Conservation (phyloP, 176 grass and related monocot species). For the Rhipidocladum racemiflorum region DNA sequence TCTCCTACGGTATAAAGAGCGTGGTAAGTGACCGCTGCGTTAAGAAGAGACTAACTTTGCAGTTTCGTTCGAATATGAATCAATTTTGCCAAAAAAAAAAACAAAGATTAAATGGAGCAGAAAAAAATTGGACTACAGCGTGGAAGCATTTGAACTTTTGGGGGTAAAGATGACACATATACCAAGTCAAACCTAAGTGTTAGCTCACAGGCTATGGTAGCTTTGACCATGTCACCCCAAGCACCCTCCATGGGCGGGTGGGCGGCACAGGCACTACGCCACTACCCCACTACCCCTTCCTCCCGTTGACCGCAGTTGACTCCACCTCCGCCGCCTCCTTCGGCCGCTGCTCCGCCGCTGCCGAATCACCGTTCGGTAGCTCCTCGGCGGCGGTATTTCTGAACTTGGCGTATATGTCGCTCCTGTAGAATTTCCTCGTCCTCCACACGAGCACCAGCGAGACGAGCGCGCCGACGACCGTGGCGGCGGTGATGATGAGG, state of each 20-base stretch:
- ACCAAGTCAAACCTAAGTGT: background rate
- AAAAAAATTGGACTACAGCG: no score
- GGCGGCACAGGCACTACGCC: no score
- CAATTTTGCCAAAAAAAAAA: no score
- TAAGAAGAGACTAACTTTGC: no score
- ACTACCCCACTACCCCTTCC: background rate
- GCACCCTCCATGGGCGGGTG: background rate
- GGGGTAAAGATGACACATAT: no score
- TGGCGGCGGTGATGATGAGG: constrained; percentile 59
- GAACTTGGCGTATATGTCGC: constrained; percentile 66
- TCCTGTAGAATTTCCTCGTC: constrained; percentile 56
- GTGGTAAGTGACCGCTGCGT: no score
- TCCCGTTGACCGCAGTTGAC: constrained; percentile 11
- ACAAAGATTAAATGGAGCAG: no score
- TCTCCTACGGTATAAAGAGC: no score
- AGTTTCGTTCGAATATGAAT: no score
- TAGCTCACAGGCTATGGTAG: background rate
- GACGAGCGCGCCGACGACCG: constrained; percentile 45
- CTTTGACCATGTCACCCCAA: background rate
- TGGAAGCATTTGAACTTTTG: no score
- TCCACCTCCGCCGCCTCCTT: background rate
- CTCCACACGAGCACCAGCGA: constrained; percentile 59
- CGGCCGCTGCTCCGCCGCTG: background rate
- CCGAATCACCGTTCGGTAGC: background rate
- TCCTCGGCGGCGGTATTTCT: background rate